Conservation (phyloP, 345 rosid species). For the Syzygium jambos region DNA sequence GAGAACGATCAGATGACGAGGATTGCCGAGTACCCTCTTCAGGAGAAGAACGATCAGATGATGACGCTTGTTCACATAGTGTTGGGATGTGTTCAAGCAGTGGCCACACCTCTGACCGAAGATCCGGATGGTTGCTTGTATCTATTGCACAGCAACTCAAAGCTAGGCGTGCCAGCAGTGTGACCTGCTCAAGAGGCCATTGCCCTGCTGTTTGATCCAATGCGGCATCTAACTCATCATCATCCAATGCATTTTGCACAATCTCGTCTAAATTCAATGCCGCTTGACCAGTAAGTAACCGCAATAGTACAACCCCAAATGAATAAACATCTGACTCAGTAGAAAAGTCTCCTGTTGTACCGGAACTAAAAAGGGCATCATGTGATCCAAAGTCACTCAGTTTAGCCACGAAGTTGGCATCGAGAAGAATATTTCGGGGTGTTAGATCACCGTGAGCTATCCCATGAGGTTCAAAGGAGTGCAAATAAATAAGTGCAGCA, state of each 20-base stretch:
- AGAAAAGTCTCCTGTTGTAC: constrained; percentile 39
- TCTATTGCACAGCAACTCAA: constrained; percentile 75
- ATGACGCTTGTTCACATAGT: neutral
- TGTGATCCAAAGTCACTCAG: constrained; percentile 57
- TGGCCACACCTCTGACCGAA: constrained; percentile 63
- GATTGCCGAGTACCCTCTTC: too few relatives aligned
- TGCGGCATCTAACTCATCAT: constrained; percentile 31
- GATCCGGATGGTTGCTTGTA: constrained; percentile 56
- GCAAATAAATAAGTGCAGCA: constrained; percentile 75
- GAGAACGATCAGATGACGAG: neutral
- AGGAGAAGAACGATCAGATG: constrained; percentile 10
- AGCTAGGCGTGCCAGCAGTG: constrained; percentile 66
- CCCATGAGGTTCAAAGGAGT: constrained; percentile 55
- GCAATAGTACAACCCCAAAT: constrained; percentile 59
- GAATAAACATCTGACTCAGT: constrained; percentile 77
- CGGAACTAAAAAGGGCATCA: constrained; percentile 12
- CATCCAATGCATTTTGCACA: constrained; percentile 49
- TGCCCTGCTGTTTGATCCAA: constrained; percentile 87
- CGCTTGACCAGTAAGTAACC: constrained; percentile 59
- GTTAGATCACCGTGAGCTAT: constrained; percentile 80
- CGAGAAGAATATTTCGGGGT: constrained; percentile 72
- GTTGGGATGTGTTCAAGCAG: constrained; percentile 77
- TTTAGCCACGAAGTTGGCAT: constrained; percentile 60
- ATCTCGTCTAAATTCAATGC: constrained; percentile 47
- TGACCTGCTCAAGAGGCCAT: constrained; percentile 86